A percentile compares a stretch with the other conserved stretches of the same genome.
These are phyloP conservation scores for Apiotrichum porosum DNA, from an alignment of 1,284 basidiomycete genomes.

Conservation along the genomic window DNA sequence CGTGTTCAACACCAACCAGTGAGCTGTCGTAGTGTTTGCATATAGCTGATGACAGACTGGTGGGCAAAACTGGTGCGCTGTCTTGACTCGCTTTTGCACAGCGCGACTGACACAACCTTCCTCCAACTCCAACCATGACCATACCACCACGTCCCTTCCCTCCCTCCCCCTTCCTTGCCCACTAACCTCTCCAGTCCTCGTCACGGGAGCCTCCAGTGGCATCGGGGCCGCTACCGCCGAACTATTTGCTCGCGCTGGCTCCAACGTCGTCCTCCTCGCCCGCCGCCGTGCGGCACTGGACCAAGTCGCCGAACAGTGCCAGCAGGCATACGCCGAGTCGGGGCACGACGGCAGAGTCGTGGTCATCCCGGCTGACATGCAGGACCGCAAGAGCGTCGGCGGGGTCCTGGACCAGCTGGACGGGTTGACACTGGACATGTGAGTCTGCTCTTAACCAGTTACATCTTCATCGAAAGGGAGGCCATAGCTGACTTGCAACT, in stretches of 20 bases:
- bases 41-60: slow-evolving; percentile 4
- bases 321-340: slow-evolving; percentile 23
- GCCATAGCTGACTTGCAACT: neutral
- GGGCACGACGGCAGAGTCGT: slow-evolving; percentile 32
- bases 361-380: slow-evolving; percentile 38
- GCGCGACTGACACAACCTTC: no score
- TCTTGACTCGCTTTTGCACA: neutral
- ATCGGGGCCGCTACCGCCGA: slow-evolving; percentile 43
- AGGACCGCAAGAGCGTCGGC: slow-evolving; percentile 28
- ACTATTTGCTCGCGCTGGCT: slow-evolving; percentile 39
- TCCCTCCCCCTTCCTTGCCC: no score
- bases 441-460: slow-evolving; percentile 5
- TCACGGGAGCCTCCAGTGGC: slow-evolving; percentile 43
- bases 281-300: slow-evolving; percentile 35
- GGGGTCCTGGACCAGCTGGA: slow-evolving; percentile 25
- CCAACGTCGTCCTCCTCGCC: slow-evolving; percentile 41
- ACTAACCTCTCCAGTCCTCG: slow-evolving; percentile 26
- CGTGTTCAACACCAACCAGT: slow-evolving; percentile 11
- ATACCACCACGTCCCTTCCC: no score
- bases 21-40: no score
- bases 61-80: slow-evolving; percentile 36
- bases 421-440: slow-evolving; percentile 42
- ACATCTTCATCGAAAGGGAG: no score
- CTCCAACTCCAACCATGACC: neutral
- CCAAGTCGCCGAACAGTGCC: slow-evolving; percentile 29